Percentiles rank a stretch among this genome's conserved stretches.
Evolutionary conservation across 148 eudicot genomes (phyloP).

Genomic region (Beta vulgaris): DNA sequence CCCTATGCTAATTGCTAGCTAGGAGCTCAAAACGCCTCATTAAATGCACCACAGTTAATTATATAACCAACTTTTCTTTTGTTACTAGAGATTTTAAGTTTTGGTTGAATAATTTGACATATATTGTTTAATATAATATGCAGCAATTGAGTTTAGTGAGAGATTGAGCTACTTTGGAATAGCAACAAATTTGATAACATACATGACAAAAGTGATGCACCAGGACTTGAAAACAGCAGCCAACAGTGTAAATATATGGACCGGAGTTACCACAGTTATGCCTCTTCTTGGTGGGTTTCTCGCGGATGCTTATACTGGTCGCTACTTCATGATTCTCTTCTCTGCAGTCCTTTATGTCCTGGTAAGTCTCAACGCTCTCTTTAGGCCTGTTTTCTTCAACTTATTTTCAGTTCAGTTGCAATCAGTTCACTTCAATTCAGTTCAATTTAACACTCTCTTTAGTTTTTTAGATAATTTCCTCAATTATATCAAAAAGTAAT

Average conservation of each 20-base stretch:
- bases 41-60: too few relatives aligned
- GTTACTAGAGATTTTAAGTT: too few relatives aligned
- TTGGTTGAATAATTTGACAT: too few relatives aligned
- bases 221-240: constrained; percentile 73
- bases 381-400: background rate
- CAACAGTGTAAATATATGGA: constrained; percentile 59
- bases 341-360: constrained; percentile 56
- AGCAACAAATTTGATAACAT: constrained; percentile 66
- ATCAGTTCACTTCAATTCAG: too few relatives aligned
- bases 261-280: constrained; percentile 67
- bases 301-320: constrained; percentile 75
- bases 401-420: too few relatives aligned
- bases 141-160: constrained; percentile 87
- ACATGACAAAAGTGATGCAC: constrained; percentile 68
- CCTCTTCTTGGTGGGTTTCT: constrained; percentile 75
- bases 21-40: too few relatives aligned
- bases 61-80: too few relatives aligned
- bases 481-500: too few relatives aligned
- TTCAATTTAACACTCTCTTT: too few relatives aligned
- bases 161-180: constrained; percentile 78
- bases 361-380: constrained; percentile 31
- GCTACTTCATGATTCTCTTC: constrained; percentile 54
- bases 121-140: constrained; percentile 2
- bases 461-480: too few relatives aligned
- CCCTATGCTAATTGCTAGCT: too few relatives aligned